phyloP scores from a whole-genome alignment of 2,329 filamentous ascomycete species.

The Aaosphaeria pasadenensis region DNA sequence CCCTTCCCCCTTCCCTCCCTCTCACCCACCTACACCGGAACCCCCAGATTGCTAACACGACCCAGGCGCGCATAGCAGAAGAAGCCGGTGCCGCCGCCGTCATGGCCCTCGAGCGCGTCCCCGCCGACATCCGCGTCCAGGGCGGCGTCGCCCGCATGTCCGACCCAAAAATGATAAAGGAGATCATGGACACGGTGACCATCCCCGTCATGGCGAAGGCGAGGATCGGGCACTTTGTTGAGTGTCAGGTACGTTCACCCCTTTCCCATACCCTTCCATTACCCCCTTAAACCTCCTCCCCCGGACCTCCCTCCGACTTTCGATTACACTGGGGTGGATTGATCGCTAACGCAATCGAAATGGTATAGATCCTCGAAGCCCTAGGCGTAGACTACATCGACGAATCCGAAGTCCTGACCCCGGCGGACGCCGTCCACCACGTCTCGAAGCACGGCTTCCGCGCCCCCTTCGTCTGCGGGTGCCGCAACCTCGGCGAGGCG shows the following conservation, averaged over 20 bases:
- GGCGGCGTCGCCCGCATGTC: slow-evolving; percentile 97
- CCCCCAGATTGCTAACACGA: not conserved
- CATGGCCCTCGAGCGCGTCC: slow-evolving; percentile 97
- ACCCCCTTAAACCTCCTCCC: not conserved
- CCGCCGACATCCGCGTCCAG: slow-evolving; percentile 88
- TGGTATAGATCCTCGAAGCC: slow-evolving; percentile 77
- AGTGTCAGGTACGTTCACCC: slow-evolving; percentile 67
- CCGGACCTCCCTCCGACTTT: not conserved
- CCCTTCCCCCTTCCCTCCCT: not conserved
- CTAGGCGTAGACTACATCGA: slow-evolving; percentile 97
- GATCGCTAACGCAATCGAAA: not conserved
- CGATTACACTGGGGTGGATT: not conserved
- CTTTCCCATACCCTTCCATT: not conserved
- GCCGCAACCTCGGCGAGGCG: slow-evolving; percentile 90
- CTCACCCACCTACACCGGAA: not conserved
- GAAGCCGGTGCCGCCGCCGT: slow-evolving; percentile 94
- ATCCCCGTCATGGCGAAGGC: slow-evolving; percentile 99
- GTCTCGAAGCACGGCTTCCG: slow-evolving; percentile 83
- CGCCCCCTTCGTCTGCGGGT: slow-evolving; percentile 93
- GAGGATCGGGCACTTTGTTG: slow-evolving; percentile 94
- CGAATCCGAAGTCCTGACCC: slow-evolving; percentile 95
- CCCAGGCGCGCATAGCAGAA: slow-evolving; percentile 87
- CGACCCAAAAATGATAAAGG: slow-evolving; percentile 89
- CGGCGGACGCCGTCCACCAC: slow-evolving; percentile 86
- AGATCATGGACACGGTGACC: slow-evolving; percentile 91